Percentiles rank a stretch among this genome's conserved stretches.
Evolutionary conservation across 495 filamentous ascomycete genomes (phyloP).

Genomic region (Lophiotrema nucula): DNA sequence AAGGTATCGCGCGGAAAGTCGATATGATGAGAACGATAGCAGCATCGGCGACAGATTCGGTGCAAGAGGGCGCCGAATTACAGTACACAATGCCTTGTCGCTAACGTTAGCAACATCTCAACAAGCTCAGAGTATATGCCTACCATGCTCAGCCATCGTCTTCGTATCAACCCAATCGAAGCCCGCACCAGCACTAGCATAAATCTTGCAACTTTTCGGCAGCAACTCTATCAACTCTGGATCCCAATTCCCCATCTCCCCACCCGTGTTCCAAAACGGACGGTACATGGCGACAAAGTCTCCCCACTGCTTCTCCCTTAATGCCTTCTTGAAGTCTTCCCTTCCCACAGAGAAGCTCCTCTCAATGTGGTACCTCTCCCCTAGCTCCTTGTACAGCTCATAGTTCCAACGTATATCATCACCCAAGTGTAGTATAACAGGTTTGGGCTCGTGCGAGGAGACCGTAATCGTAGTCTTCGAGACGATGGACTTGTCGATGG

Average conservation of each 20-base stretch:
- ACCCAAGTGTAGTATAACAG: constrained; percentile 38
- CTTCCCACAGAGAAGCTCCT: constrained; percentile 51
- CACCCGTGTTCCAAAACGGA: constrained; percentile 76
- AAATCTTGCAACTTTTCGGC: constrained; percentile 63
- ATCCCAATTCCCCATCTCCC: constrained; percentile 78
- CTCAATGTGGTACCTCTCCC: constrained; percentile 32
- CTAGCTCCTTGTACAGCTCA: constrained; percentile 34
- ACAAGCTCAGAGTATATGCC: no score
- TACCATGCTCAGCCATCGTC: constrained; percentile 65
- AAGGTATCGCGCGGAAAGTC: constrained; percentile 63
- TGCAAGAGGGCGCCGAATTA: constrained; percentile 66
- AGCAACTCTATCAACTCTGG: constrained; percentile 64
- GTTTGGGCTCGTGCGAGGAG: constrained; percentile 17
- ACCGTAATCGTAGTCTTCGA: not conserved
- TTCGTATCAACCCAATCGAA: constrained; percentile 76
- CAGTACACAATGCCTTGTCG: constrained; percentile 74
- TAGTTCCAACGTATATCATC: constrained; percentile 42
- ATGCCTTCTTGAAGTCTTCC: constrained; percentile 58
- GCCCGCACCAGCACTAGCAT: constrained; percentile 70
- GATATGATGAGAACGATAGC: constrained; percentile 63
- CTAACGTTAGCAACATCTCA: no score
- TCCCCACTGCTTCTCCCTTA: constrained; percentile 65
- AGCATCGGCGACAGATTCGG: constrained; percentile 67
- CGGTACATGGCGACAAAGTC: constrained; percentile 72
- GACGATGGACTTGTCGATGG: not conserved